Base-by-base conservation (phyloP, 2,329 filamentous ascomycete species). In the Fonsecaea nubica region DNA sequence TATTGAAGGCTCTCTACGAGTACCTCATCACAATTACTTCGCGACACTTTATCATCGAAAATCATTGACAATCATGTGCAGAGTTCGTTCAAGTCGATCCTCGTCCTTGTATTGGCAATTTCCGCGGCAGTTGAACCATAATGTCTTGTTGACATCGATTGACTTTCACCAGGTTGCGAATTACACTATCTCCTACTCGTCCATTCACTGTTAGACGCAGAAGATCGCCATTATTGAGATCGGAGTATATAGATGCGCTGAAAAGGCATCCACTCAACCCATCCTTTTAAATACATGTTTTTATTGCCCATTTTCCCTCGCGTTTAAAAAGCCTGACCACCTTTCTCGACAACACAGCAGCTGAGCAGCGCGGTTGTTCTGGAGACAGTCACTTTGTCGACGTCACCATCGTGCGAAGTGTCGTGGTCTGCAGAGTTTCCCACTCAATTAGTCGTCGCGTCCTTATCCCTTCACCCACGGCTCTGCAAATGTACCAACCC, bases 401-500 rank as follows among this genome's bases (percentile, higher is more conserved):
- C 32, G 21, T 57, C 55, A 18, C 18, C 21, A 15, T 57, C 55
- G 32, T 38, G 25, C 25, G 15, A 57, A 40, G 40, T 6, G 13
- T 36, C 21, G 7, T 12, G 12, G 2, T 18, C 7, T 13, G n/a
- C 52, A 25, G 52, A 32, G 25, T 55, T 55, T 36, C 25, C 32
- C 2, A 32, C 21, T 61, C 12, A 61, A 30, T 33, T 38, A 48
- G 58, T 25, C 18, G 32, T 48, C n/a, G 18, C 18, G 18, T 57
- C 55, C 58, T 36, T 50, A 1, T 72, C 25, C 70, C 57, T 73
- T 71, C 40, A 71, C 66, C 72, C 72, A 74, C 4, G 75, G 75
- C 59, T 76, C 61, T 53, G 70, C 67, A 61, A 77, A 77, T 9
- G 75, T 77, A 7, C 74, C 74, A 33, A 75, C 72, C 75, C 75